Base-by-base conservation (phyloP, 768 basidiomycete species). In the Suillus plorans region DNA sequence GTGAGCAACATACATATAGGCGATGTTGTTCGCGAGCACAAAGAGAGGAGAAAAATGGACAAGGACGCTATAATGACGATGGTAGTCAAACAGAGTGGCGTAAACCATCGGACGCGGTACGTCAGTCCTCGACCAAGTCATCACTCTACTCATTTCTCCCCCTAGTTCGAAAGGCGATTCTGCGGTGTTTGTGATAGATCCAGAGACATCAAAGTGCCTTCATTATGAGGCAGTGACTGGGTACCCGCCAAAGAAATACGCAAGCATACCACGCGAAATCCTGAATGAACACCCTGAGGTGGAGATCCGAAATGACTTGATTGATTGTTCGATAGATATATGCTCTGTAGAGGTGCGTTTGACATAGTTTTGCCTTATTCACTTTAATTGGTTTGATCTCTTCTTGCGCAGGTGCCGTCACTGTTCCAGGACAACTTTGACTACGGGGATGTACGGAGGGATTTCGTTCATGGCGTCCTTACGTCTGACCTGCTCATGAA, bases 351-450 rank as follows among this genome's bases (percentile, higher is more conserved):
- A 97, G 83, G 95, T 94, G 58, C 37, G 81, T 67, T 42, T n/a
- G 36, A 9, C 36, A 22, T 9, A 47, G 20, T 31, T 9, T 39
- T 60, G 44, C 22, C 28, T 10, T 36, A 58, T 58, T 53, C 49
- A 31, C 49, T 4, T n/a, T 49, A n/a, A 12, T 50, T 56, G 7
- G 59, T 68, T 44, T 55, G 4, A 47, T 56, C 41, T 65, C n/a
- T 42, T 37, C 60, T 16, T 64, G 62, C 59, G 16, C 70, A 97
- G 91, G 92, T 99, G 44, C 95, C 95, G 1, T 96, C 96, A 1
- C 75, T 98, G 5, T 99, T 99, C 80, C 95, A 96, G 74, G 97
- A 99, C 79, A 99, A 99, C 78, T 99, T 99, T 72, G 97, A 99
- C 78, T 98, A 96, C 72, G 87, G 89, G 16, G 94, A 96, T 77